Evolutionary conservation across 1,284 basidiomycete genomes (phyloP).

Genomic region (Vanrija humicola): DNA sequence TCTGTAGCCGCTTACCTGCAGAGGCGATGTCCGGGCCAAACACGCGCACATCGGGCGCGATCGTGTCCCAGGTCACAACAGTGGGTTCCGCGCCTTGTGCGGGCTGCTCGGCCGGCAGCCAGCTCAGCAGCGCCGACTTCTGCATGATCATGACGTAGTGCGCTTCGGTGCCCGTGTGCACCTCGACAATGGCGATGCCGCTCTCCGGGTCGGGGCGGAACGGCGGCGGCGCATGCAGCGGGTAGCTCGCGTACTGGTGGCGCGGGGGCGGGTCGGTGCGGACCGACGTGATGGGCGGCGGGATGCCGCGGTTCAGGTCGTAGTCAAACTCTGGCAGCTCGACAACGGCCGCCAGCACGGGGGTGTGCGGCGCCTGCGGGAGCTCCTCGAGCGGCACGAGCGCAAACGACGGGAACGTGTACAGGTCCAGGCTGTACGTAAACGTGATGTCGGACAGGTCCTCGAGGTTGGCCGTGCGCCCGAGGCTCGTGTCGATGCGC

Average conservation of each 20-base stretch:
- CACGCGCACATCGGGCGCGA: constrained; percentile 40
- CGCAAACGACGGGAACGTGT: constrained; percentile 36
- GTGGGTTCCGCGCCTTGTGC: background rate
- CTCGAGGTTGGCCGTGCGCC: constrained; percentile 1
- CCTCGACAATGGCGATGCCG: constrained; percentile 39
- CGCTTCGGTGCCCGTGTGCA: constrained; percentile 18
- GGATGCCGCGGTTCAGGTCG: constrained; percentile 21
- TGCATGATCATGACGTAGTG: constrained; percentile 26
- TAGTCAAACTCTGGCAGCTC: constrained; percentile 36
- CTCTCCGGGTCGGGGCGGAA: constrained; percentile 40
- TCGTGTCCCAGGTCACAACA: constrained; percentile 29
- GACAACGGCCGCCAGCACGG: constrained; percentile 33
- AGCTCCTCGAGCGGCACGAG: constrained; percentile 7
- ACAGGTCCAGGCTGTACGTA: constrained; percentile 38
- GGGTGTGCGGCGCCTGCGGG: constrained; percentile 16
- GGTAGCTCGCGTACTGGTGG: constrained; percentile 34
- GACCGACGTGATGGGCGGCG: constrained; percentile 33
- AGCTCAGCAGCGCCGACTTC: constrained; percentile 32
- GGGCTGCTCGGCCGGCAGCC: background rate
- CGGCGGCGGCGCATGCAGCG: constrained; percentile 24
- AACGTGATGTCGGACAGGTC: constrained; percentile 29
- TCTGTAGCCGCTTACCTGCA: constrained; percentile 16
- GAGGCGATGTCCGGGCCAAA: constrained; percentile 31
- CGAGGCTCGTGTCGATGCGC: constrained; percentile 21
- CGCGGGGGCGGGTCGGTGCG: constrained; percentile 48